phyloP scores from a whole-genome alignment of 306 rosid genomes.

The Mimosa bimucronata region DNA sequence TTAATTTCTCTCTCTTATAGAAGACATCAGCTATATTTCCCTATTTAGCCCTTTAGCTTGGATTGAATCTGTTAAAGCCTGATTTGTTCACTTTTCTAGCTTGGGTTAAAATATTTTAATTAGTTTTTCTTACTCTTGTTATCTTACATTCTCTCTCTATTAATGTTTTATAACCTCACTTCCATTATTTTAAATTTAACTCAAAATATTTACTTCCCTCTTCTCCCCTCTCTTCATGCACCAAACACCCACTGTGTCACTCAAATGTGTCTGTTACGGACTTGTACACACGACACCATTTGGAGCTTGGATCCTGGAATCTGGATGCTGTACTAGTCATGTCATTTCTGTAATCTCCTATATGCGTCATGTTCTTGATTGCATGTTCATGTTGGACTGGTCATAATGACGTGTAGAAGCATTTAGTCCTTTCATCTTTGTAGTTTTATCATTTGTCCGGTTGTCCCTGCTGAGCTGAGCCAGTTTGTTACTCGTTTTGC shows the following conservation, averaged over 20 bases:
- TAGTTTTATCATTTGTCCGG: background rate
- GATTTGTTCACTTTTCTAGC: background rate
- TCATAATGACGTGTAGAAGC: background rate
- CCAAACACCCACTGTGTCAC: background rate
- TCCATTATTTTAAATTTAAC: no score
- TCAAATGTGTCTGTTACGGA: background rate
- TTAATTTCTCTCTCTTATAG: background rate
- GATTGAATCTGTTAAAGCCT: background rate
- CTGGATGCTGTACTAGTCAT: background rate
- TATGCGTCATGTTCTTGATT: background rate
- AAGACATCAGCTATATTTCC: background rate
- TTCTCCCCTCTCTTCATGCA: no score
- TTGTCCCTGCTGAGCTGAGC: background rate
- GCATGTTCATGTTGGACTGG: background rate
- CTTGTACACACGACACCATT: background rate
- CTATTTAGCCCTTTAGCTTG: background rate
- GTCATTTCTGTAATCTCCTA: background rate
- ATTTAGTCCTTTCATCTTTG: background rate
- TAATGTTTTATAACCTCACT: no score
- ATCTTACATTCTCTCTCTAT: no score
- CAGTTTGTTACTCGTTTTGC: background rate
- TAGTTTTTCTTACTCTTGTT: no score
- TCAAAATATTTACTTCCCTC: no score
- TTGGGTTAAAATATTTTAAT: no score
- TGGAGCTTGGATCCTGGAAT: background rate